A percentile compares a stretch with the other conserved stretches of the same genome.
phyloP scores from a whole-genome alignment of 2,329 filamentous ascomycete species.

The Coniochaeta sp. region DNA sequence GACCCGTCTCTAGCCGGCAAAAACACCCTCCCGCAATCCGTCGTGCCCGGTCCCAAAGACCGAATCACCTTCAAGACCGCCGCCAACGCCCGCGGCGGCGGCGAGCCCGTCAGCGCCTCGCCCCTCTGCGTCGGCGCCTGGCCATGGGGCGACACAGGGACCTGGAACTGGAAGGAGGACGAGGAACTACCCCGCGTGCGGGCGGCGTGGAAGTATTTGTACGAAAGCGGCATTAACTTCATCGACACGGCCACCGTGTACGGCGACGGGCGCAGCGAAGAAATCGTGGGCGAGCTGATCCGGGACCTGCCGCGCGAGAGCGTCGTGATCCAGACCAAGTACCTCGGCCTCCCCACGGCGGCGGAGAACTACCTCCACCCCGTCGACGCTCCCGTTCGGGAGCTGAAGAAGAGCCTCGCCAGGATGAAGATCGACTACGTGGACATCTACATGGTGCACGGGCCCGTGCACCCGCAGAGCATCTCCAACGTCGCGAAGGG shows the following conservation, averaged over 20 bases:
- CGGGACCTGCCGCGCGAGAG: slow-evolving; percentile 23
- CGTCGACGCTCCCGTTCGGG: slow-evolving; percentile 20
- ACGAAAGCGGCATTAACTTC: slow-evolving; percentile 29
- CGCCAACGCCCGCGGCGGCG: neutral
- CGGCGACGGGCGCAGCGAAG: slow-evolving; percentile 31
- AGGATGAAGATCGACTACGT: slow-evolving; percentile 28
- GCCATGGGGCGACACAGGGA: slow-evolving; percentile 11
- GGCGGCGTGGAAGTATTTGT: slow-evolving; percentile 29
- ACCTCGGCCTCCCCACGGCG: slow-evolving; percentile 20
- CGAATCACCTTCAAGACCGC: neutral
- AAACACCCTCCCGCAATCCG: slow-evolving; percentile 1
- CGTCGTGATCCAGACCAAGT: slow-evolving; percentile 34
- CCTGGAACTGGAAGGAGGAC: slow-evolving; percentile 6
- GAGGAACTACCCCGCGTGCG: slow-evolving; percentile 9
- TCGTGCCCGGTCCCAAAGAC: neutral
- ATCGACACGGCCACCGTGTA: slow-evolving; percentile 37
- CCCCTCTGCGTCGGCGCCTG: slow-evolving; percentile 11
- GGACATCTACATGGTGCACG: slow-evolving; percentile 29
- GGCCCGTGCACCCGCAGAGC: slow-evolving; percentile 30
- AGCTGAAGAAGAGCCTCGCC: slow-evolving; percentile 27
- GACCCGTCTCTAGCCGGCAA: neutral
- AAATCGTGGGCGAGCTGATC: slow-evolving; percentile 31
- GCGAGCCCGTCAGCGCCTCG: slow-evolving; percentile 1
- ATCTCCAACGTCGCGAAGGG: slow-evolving; percentile 31
- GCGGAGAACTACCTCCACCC: slow-evolving; percentile 23